A percentile compares a stretch with the other conserved stretches of the same genome.
Evolutionary conservation across 73 alveolate genomes (phyloP).

Genomic region (Tetrahymena borealis): DNA sequence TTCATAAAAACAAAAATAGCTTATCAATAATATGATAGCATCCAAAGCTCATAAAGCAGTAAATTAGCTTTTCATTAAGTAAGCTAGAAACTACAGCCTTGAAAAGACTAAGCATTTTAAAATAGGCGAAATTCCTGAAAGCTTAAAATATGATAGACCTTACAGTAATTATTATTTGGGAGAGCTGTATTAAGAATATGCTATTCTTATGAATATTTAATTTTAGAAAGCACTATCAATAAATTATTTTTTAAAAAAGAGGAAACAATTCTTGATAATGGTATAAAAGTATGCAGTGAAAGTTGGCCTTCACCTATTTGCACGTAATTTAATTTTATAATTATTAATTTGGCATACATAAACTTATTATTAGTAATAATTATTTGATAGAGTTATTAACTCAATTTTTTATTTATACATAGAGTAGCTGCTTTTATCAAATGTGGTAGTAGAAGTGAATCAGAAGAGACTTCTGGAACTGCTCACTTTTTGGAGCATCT

Average conservation of each 20-base stretch:
- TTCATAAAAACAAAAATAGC: too few species aligned
- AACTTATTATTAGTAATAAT: background rate
- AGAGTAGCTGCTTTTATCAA: constrained; percentile 76
- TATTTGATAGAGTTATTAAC: too few species aligned
- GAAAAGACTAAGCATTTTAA: constrained; percentile 18
- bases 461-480: constrained; percentile 67
- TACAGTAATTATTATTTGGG: constrained; percentile 37
- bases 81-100: background rate
- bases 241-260: background rate
- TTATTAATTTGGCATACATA: background rate
- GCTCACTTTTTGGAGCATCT: constrained; percentile 92
- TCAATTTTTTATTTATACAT: background rate
- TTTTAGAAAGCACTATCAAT: too few species aligned
- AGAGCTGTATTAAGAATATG: too few species aligned
- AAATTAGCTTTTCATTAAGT: background rate
- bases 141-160: constrained; percentile 62
- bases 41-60: background rate
- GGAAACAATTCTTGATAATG: constrained; percentile 61
- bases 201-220: too few species aligned
- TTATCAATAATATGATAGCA: too few species aligned
- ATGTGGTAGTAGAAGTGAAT: constrained; percentile 86
- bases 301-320: constrained; percentile 62
- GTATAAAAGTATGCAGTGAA: constrained; percentile 76
- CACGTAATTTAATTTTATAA: background rate
- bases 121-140: constrained; percentile 67